phyloP scores from a whole-genome alignment of 1,284 basidiomycete species.

The Vanrija pseudolonga region DNA sequence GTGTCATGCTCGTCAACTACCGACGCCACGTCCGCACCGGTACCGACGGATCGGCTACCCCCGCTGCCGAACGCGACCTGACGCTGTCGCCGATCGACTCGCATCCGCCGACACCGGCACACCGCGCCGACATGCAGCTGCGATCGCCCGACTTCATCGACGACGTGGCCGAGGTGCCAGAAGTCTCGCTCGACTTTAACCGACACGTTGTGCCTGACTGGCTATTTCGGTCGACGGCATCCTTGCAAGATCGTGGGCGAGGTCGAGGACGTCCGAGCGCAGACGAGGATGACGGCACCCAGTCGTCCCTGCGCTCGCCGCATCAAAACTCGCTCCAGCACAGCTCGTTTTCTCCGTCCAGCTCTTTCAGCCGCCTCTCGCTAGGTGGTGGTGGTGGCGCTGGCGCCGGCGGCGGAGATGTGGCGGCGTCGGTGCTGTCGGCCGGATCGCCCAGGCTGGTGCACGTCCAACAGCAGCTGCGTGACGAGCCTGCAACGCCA shows the following conservation, averaged over 20 bases:
- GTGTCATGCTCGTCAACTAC: conserved; percentile 97
- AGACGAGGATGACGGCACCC: conserved; percentile 21
- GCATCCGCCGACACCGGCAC: conserved; percentile 29
- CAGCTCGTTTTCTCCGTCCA: conserved; percentile 30
- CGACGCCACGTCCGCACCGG: conserved; percentile 53
- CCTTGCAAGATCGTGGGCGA: conserved; percentile 1
- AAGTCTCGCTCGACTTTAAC: conserved; percentile 88
- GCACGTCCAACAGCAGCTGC: conserved; percentile 8
- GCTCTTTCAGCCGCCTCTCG: conserved; percentile 32
- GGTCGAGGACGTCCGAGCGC: conserved; percentile 29
- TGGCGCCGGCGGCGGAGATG: neutral
- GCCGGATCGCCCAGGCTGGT: conserved; percentile 21
- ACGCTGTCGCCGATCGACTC: conserved; percentile 22
- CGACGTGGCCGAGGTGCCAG: conserved; percentile 60
- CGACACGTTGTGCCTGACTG: conserved; percentile 94
- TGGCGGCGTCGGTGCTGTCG: neutral
- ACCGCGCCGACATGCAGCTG: conserved; percentile 2
- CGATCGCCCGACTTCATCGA: conserved; percentile 1
- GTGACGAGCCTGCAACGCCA: conserved; percentile 37
- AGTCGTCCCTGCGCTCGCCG: conserved; percentile 6
- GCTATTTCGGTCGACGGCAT: conserved; percentile 56
- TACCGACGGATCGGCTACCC: conserved; percentile 49
- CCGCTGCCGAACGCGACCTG: conserved; percentile 15
- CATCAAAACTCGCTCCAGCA: conserved; percentile 11
- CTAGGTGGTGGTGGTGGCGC: neutral